Base-by-base conservation (phyloP, 441 rosid genomes). In the Flueggea neowawraea region DNA sequence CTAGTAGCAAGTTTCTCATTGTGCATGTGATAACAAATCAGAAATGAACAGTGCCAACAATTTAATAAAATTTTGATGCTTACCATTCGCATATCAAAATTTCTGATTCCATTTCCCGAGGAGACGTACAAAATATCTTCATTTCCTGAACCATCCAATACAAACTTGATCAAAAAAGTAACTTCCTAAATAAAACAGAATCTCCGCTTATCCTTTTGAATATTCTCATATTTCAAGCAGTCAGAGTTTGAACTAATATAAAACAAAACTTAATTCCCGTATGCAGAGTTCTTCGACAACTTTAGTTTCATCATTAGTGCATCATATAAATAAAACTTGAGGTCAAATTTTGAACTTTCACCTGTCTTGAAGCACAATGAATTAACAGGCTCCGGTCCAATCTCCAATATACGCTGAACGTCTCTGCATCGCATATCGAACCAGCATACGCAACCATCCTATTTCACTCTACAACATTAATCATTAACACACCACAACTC, bases 391-490 rank as follows among this genome's bases (percentile, higher is more conserved):
- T 88, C 89, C 55, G 69, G 73, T 45, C 86, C 84, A 63, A 84
- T 77, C 6, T 84, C 86, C 68, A 87, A 77, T 52, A 82, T 65
- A 65, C 78, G 67, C 54, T 86, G 95, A 47, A 75, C 96, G 55
- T 93, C 93, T 75, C 90, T 84, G 86, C 98, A 90, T 56, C 98
- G 77, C 84, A 87, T 71, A 76, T 93, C 97, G 56, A 87, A 93
- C 95, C 92, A 90, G 83, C 98, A 90, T 43, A 93, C 22, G 68
- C 88, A 69, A n/a, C 98, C 97, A 82, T 93, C 98, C 98, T 92
- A 47, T n/a, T 47, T 47, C 50, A 10, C 50, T 47, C 50, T 14
- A 47, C 50, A 47, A 47, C 50, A 47, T 14, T 47, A 47, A 47
- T 14, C 12, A 47, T 47, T 36, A 36, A 36, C 41, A 36, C 14